A percentile compares a stretch with the other conserved stretches of the same genome.
These are phyloP conservation scores for Schizonepeta tenuifolia DNA, from an alignment of 257 asterid genomes.

Conservation along the genomic window DNA sequence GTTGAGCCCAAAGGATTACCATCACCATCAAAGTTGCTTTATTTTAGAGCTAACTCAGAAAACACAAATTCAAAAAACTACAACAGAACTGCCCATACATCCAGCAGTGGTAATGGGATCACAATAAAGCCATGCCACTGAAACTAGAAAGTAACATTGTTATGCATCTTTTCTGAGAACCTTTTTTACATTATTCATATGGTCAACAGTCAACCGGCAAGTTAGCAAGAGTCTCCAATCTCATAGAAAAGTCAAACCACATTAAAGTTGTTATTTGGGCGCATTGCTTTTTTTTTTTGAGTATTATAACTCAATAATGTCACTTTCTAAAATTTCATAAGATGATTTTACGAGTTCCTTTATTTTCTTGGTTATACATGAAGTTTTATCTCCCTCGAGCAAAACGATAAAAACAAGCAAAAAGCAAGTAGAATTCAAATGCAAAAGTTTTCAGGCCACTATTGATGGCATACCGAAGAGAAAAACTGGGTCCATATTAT, in stretches of 20 bases:
- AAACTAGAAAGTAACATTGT: neutral
- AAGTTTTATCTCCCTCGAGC: neutral
- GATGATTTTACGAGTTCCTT: neutral
- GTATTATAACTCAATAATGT: neutral
- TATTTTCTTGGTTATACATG: neutral
- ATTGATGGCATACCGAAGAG: neutral
- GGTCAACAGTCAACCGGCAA: neutral
- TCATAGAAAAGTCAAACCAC: neutral
- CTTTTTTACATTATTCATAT: neutral
- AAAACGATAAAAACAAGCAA: conserved; percentile 4
- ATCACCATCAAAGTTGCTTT: neutral
- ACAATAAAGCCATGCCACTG: neutral
- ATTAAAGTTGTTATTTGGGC: neutral
- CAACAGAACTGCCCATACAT: neutral
- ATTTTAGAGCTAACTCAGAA: neutral
- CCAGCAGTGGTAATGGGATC: neutral
- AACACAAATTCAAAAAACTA: neutral
- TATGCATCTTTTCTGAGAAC: neutral
- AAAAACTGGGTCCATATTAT: neutral
- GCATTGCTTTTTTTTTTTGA: neutral
- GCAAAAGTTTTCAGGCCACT: neutral
- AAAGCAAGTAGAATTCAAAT: neutral
- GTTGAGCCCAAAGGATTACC: neutral
- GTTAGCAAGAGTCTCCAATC: neutral
- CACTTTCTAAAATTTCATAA: neutral